A percentile compares a stretch with the other conserved stretches of the same genome.
Conservation (phyloP, 306 rosid genomes). For the Arachis hypogaea region DNA sequence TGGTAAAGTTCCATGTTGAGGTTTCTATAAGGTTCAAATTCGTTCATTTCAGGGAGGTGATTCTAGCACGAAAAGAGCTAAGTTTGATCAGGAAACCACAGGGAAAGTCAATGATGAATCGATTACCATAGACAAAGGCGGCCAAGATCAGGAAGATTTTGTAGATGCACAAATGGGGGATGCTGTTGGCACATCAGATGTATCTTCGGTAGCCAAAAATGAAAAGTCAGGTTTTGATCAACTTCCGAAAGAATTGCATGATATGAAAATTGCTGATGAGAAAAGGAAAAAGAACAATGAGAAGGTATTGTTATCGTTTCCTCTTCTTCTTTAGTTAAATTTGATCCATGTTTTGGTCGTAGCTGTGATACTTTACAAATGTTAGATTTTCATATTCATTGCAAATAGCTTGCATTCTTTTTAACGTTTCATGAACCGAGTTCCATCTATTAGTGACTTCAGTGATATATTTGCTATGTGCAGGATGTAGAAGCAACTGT, state of each 20-base stretch:
- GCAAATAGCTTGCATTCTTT: conserved; percentile 9
- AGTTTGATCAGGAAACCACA: conserved; percentile 64
- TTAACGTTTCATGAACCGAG: not conserved
- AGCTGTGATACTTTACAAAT: conserved; percentile 4
- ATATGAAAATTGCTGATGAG: conserved; percentile 79
- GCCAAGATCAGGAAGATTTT: conserved; percentile 43
- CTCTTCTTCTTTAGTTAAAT: not conserved
- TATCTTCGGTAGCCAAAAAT: conserved; percentile 44
- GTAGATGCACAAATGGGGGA: conserved; percentile 45
- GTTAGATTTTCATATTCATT: conserved; percentile 11
- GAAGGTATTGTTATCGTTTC: conserved; percentile 54
- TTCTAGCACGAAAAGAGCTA: conserved; percentile 62
- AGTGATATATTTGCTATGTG: conserved; percentile 26
- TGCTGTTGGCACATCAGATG: conserved; percentile 54
- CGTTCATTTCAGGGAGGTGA: conserved; percentile 65
- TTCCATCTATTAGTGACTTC: conserved; percentile 4
- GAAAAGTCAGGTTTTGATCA: conserved; percentile 63
- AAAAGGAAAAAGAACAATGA: conserved; percentile 55
- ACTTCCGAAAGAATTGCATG: conserved; percentile 71
- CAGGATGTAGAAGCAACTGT: conserved; percentile 72
- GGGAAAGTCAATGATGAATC: conserved; percentile 40
- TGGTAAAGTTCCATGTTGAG: too few relatives aligned
- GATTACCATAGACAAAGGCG: conserved; percentile 42
- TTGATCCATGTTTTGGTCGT: conserved; percentile 5
- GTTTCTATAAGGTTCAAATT: not conserved